These are phyloP conservation scores for Salisapilia sapeloensis DNA, from an alignment of 352 stramenopile genomes.

Conservation along the genomic window DNA sequence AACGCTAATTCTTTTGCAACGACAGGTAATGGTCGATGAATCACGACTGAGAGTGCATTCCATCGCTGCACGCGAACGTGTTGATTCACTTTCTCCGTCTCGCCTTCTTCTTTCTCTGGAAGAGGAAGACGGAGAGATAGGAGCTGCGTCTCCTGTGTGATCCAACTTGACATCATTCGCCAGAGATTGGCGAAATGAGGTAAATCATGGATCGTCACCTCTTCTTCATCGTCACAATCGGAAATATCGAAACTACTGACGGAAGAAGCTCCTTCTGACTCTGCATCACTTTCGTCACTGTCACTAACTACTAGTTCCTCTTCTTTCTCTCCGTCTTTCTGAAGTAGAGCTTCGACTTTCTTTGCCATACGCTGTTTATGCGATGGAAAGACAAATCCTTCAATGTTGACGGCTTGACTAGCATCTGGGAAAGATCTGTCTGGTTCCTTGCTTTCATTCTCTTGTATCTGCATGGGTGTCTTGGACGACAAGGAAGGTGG, in stretches of 20 bases:
- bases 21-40: constrained; percentile 28
- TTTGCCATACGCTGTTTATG: constrained; percentile 65
- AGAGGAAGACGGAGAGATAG: constrained; percentile 21
- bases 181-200: constrained; percentile 56
- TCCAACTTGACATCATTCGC: constrained; percentile 47
- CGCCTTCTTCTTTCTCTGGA: constrained; percentile 14
- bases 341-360: constrained; percentile 38
- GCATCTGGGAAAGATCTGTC: constrained; percentile 29
- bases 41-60: constrained; percentile 48
- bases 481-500: constrained; percentile 4
- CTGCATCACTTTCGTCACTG: constrained; percentile 37
- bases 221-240: constrained; percentile 52
- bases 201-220: constrained; percentile 48
- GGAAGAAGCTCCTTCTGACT: constrained; percentile 20
- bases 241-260: constrained; percentile 36
- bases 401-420: constrained; percentile 50
- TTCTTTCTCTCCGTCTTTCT: constrained; percentile 11
- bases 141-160: constrained; percentile 52
- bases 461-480: constrained; percentile 12
- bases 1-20: constrained; percentile 32
- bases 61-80: constrained; percentile 40
- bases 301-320: constrained; percentile 48
- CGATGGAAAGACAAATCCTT: constrained; percentile 69
- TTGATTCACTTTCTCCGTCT: constrained; percentile 16
- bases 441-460: constrained; percentile 17